Base-by-base conservation (phyloP, 768 basidiomycete genomes). In the Sporobolomyces roseus region DNA sequence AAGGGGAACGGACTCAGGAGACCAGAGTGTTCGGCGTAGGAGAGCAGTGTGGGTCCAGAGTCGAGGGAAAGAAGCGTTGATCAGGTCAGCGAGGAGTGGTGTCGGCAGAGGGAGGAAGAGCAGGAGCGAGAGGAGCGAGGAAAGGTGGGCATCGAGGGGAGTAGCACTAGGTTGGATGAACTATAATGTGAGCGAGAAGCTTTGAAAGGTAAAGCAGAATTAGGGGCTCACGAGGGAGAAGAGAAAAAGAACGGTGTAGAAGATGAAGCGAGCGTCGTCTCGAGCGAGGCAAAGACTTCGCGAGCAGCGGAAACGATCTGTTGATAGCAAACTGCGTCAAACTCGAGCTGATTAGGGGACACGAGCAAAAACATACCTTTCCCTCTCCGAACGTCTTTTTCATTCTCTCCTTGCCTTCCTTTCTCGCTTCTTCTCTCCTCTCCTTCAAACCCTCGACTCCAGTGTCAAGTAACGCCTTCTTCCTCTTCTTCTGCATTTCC, bases 21-120 rank as follows among this genome's bases (percentile, higher is more conserved):
- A 63, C 71, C 71, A 72, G 45, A 72, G 64, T 1, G 63, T 63
- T 19, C 71, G 66, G 45, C 71, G 71, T 10, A 72, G 63, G 51
- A 72, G 66, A 12, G 66, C 63, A 4, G 66, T 38, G 67, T 72
- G 71, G 2, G 71, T 32, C 71, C 71, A 72, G 19, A 72, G 64
- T 36, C 71, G 71, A n/a, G 71, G 71, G 66, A 68, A 72, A 27
- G 71, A 72, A 6, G 71, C 71, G 66, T 72, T 72, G 63, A 72
- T 62, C 27, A 68, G 64, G 55, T 68, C 66, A 33, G 63, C 63
- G 61, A 72, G 71, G 54, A 72, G 54, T 7, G 71, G 66, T 1
- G 51, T 56, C 8, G 71, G 71, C 23, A 72, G 67, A 21, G 71
- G 66, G 27, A 68, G 66, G 71, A 63, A 72, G 43, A 72, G 67